Percentiles rank a stretch among this genome's conserved stretches.
These are phyloP conservation scores for Penstemon newberryi DNA, from an alignment of 257 asterid species.

Conservation along the genomic window DNA sequence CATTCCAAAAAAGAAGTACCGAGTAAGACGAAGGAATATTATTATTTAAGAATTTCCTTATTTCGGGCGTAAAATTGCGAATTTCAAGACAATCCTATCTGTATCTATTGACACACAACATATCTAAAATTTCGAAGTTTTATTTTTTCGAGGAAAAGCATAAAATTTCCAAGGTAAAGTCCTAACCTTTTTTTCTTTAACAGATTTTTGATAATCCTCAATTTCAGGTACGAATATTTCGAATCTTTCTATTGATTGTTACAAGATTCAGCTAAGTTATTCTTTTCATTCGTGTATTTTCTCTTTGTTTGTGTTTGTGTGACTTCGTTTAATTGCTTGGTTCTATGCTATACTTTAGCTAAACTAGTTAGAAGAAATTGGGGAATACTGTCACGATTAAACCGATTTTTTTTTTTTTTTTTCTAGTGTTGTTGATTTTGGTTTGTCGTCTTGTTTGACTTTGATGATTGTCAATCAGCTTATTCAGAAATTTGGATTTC, in stretches of 20 bases:
- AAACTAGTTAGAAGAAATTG: not conserved
- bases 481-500: not conserved
- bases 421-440: not conserved
- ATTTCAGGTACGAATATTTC: constrained; percentile 8
- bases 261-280: not conserved
- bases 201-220: constrained; percentile 10
- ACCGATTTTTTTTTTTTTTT: too few relatives aligned
- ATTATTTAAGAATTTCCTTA: too few relatives aligned
- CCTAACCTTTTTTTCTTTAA: constrained; percentile 9
- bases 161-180: not conserved
- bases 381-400: too few relatives aligned
- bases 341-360: not conserved
- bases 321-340: constrained; percentile 10
- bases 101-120: not conserved
- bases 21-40: too few relatives aligned
- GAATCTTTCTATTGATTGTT: not conserved
- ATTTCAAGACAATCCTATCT: constrained; percentile 31
- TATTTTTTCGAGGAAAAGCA: not conserved
- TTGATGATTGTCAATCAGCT: not conserved
- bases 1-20: too few relatives aligned
- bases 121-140: not conserved
- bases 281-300: not conserved
- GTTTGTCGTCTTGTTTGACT: not conserved
- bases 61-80: constrained; percentile 25
- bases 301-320: not conserved